These are phyloP conservation scores for Albifimbria verrucaria DNA, from an alignment of 2,329 filamentous ascomycete genomes.

Conservation along the genomic window DNA sequence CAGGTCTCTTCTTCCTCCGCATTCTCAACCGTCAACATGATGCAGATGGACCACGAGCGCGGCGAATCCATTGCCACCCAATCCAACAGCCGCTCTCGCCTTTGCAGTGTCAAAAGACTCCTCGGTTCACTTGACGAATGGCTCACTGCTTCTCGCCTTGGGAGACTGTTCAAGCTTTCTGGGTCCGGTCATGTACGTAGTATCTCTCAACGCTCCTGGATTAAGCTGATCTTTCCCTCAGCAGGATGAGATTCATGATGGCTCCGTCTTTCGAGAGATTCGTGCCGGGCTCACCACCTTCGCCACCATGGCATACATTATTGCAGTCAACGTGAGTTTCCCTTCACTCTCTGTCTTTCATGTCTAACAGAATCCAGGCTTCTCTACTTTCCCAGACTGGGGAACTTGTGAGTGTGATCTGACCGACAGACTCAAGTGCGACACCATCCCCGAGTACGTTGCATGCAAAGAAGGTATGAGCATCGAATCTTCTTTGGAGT, in stretches of 20 bases:
- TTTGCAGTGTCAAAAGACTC: conserved; percentile 31
- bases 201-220: not conserved
- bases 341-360: not conserved
- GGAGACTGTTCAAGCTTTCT: conserved; percentile 62
- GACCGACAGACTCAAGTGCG: conserved; percentile 42
- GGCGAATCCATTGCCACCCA: not conserved
- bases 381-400: conserved; percentile 72
- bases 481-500: too few relatives aligned
- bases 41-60: not conserved
- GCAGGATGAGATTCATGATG: conserved; percentile 64
- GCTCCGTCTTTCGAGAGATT: conserved; percentile 73
- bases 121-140: conserved; percentile 32
- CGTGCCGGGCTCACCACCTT: conserved; percentile 79
- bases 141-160: conserved; percentile 44
- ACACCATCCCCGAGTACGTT: conserved; percentile 39
- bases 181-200: conserved; percentile 64
- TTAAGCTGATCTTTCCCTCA: conserved; percentile 26
- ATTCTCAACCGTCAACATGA: not conserved
- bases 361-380: conserved; percentile 43
- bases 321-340: conserved; percentile 61
- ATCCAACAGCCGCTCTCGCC: conserved; percentile 18
- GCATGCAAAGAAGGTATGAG: conserved; percentile 45
- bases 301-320: conserved; percentile 82
- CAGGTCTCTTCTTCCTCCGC: too few relatives aligned
- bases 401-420: conserved; percentile 69